Percentiles rank a stretch among this genome's conserved stretches.
Conservation (phyloP, 139 green algal species). For the Micractinium sp. region DNA sequence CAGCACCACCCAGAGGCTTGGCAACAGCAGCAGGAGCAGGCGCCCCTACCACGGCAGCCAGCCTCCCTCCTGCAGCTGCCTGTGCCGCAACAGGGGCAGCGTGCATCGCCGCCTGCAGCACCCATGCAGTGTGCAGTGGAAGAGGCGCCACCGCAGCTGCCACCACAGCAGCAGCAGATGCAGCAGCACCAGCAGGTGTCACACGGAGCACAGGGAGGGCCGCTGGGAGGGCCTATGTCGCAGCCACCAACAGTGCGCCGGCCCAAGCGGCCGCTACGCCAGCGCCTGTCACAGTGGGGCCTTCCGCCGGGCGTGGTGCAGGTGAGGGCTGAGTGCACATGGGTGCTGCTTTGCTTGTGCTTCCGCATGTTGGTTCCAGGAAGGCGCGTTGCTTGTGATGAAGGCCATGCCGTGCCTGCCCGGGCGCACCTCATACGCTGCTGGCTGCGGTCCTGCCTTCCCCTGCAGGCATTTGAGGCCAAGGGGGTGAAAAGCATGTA, state of each 20-base stretch:
- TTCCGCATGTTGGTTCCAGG: background rate
- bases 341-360: background rate
- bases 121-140: background rate
- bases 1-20: background rate
- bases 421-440: background rate
- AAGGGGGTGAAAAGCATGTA: constrained; percentile 71
- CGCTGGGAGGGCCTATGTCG: background rate
- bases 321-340: background rate
- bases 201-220: background rate
- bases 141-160: background rate
- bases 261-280: constrained; percentile 35
- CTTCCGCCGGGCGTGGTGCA: constrained; percentile 49
- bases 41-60: too few species aligned
- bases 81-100: background rate
- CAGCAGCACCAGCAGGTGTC: background rate
- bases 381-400: background rate
- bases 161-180: background rate
- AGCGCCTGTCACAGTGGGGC: constrained; percentile 53
- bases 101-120: background rate
- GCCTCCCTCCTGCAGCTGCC: background rate
- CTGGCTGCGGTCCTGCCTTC: background rate
- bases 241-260: background rate
- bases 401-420: background rate
- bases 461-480: constrained; percentile 43
- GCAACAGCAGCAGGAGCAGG: background rate